Evolutionary conservation across 306 rosid genomes (phyloP).

Genomic region (Lathyrus aphaca): DNA sequence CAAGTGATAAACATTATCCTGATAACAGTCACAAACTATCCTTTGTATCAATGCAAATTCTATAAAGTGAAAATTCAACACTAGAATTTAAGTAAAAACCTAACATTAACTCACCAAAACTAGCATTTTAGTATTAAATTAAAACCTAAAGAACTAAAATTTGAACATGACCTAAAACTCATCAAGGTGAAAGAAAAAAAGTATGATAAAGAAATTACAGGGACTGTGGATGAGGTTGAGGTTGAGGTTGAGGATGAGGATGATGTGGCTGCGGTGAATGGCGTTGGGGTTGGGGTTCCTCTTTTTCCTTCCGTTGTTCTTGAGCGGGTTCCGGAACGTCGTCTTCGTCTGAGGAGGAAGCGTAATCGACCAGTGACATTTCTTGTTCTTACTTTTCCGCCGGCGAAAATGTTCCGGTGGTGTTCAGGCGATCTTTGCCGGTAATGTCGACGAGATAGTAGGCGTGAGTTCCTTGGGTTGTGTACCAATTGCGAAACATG

Average conservation of each 20-base stretch:
- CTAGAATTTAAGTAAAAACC: neutral
- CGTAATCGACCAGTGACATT: slow-evolving; percentile 94
- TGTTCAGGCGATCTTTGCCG: slow-evolving; percentile 5
- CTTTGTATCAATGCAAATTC: neutral
- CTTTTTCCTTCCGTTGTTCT: slow-evolving; percentile 37
- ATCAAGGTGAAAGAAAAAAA: neutral
- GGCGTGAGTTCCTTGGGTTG: neutral
- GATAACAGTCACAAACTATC: neutral
- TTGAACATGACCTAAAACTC: neutral
- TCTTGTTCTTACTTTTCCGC: slow-evolving; percentile 27
- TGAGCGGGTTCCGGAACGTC: slow-evolving; percentile 55
- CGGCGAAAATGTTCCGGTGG: slow-evolving; percentile 4
- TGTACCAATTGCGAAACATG: neutral
- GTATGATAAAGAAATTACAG: slow-evolving; percentile 44
- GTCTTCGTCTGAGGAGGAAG: slow-evolving; percentile 88
- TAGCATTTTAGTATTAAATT: neutral
- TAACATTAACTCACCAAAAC: neutral
- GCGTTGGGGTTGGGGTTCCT: slow-evolving; percentile 41
- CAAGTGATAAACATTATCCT: neutral
- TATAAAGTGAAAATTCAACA: slow-evolving; percentile 1
- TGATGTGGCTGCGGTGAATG: slow-evolving; percentile 37
- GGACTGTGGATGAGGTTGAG: slow-evolving; percentile 30
- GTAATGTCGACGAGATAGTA: slow-evolving; percentile 6
- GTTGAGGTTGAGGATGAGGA: slow-evolving; percentile 41
- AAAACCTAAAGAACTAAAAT: slow-evolving; percentile 13